These are phyloP conservation scores for Umbellularia californica DNA, from an alignment of 164 flowering plant species.

Conservation along the genomic window DNA sequence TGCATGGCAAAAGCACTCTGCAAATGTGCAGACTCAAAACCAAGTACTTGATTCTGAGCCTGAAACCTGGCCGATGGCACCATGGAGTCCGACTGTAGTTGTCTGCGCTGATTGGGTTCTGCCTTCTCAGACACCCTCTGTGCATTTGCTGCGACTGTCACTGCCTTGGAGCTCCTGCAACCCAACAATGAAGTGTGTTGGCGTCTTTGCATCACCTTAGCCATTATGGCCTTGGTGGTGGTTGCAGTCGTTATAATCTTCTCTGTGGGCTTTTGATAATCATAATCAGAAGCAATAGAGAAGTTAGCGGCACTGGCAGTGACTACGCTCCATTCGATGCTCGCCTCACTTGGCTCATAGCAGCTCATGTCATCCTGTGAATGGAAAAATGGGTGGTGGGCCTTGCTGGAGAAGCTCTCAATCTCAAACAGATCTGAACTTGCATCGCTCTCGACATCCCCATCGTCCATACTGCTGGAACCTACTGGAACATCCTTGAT, in stretches of 20 bases:
- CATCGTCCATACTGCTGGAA: conserved; percentile 17
- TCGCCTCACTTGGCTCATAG: conserved; percentile 88
- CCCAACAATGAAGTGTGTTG: conserved; percentile 30
- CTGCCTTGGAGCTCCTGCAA: conserved; percentile 50
- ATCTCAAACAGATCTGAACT: conserved; percentile 92
- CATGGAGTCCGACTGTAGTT: conserved; percentile 24
- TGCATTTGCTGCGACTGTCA: conserved; percentile 45
- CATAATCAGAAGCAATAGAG: conserved; percentile 36
- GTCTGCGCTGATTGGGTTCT: conserved; percentile 8
- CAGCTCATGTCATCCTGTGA: conserved; percentile 31
- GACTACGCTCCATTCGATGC: conserved; percentile 77
- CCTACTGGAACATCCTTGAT: conserved; percentile 21
- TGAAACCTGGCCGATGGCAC: conserved; percentile 22
- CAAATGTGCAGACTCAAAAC: conserved; percentile 16
- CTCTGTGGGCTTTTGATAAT: conserved; percentile 15
- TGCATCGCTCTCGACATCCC: conserved; percentile 49
- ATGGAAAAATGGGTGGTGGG: conserved; percentile 30
- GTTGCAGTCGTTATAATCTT: not conserved
- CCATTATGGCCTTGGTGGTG: conserved; percentile 6
- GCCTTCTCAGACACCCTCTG: not conserved
- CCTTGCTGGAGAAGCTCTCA: conserved; percentile 38
- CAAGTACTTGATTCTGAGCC: conserved; percentile 23
- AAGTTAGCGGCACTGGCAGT: conserved; percentile 71
- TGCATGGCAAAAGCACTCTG: conserved; percentile 14
- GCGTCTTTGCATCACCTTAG: conserved; percentile 18